Evolutionary conservation across 129 eudicot species (phyloP), one percentile per base, ranked within the genome.

Genomic region (Artemisia argyi): DNA sequence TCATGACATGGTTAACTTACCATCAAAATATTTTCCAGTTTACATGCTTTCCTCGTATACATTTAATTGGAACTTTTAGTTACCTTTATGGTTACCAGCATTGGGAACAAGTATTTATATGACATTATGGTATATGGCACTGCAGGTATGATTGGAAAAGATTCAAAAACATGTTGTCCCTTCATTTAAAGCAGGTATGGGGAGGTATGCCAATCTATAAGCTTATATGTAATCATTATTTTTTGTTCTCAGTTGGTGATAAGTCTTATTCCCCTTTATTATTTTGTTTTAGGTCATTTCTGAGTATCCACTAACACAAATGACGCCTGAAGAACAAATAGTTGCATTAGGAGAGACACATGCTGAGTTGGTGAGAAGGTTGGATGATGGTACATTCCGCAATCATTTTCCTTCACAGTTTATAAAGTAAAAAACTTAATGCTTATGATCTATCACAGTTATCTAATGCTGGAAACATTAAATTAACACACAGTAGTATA

Each of bases 301-400:
- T 24, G 84, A 85, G 76, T 92, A 89, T 73, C 96, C 96, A 49
- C 95, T 85, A 72, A 83, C 90, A 19, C 83, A 74, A 70, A 81
- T 74, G 90, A 76, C 79, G 20, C 71, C 7, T n/a, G 88, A 89
- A 61, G 85, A 86, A 79, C 96, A 89, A 83, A 85, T 20, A 66
- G 32, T 78, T 72, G 35, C 87, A 66, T 73, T 89, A 73, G 98
- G 98, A 59, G 96, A 89, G 85, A 85, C 87, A 11, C 79, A 72
- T 62, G 73, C 62, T 54, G 95, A 85, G 78, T 74, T 92, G 91
- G 88, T 73, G 83, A 85, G 87, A 78, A 89, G 98, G 92, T 85
- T 92, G 98, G 96, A 89, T 67, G 85, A 89, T 87, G 98, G 98
- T 92, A 92, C 76, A n/a, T 80, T 80, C 82, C 96, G 8, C 86